Conservation (phyloP, 2,329 filamentous ascomycete genomes). For the Teratosphaeria viscida region DNA sequence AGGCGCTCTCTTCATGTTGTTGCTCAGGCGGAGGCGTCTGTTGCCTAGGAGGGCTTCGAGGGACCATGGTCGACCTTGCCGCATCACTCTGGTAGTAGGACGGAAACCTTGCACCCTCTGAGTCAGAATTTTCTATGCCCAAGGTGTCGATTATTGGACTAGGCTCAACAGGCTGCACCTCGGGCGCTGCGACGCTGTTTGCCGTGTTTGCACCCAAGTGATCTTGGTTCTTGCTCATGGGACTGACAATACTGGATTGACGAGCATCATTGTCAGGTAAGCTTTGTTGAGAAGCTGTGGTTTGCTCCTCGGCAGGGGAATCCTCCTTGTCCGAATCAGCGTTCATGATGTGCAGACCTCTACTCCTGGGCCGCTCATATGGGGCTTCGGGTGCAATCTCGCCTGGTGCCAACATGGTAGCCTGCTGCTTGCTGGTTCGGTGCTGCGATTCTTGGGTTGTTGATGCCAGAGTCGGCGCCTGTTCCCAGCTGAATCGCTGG, state of each 20-base stretch:
- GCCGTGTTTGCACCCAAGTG: constrained; percentile 2
- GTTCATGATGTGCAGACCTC: constrained; percentile 36
- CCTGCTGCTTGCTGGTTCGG: not conserved
- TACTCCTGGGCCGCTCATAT: constrained; percentile 22
- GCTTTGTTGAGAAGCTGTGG: not conserved
- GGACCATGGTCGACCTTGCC: not conserved
- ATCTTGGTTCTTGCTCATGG: constrained; percentile 13
- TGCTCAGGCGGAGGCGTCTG: not conserved
- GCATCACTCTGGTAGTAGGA: constrained; percentile 4
- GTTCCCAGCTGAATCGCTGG: constrained; percentile 30
- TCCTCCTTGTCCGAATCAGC: constrained; percentile 23
- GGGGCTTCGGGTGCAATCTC: constrained; percentile 19
- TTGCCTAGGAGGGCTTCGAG: not conserved
- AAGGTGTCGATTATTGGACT: constrained; percentile 13
- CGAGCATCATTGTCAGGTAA: not conserved
- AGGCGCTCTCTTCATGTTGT: not conserved
- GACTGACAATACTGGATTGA: constrained; percentile 6
- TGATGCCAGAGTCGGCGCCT: constrained; percentile 2
- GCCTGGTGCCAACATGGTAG: constrained; percentile 3
- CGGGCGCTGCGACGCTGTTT: constrained; percentile 5
- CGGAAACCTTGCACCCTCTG: not conserved
- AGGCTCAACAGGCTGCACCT: constrained; percentile 10
- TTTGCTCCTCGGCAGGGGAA: constrained; percentile 8
- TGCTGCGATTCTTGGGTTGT: not conserved
- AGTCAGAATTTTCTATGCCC: not conserved